A percentile compares a stretch with the other conserved stretches of the same genome.
phyloP scores from a whole-genome alignment of 371 early-diverging fungal species.

The Mucor plumbeus region DNA sequence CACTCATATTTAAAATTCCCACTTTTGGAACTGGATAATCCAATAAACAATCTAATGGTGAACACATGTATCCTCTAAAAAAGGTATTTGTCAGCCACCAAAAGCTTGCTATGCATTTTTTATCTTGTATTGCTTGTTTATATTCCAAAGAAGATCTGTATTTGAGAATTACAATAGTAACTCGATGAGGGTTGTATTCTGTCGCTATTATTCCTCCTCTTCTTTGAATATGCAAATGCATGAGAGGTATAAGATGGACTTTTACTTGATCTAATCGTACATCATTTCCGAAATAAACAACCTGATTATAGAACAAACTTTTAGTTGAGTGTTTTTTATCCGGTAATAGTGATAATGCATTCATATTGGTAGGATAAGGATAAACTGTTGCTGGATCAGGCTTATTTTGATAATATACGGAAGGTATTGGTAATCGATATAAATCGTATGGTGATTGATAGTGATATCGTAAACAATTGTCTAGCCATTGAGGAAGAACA shows the following conservation, averaged over 20 bases:
- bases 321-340: not conserved
- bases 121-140: conserved; percentile 60
- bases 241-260: not conserved
- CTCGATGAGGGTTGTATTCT: conserved; percentile 33
- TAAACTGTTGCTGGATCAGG: conserved; percentile 13
- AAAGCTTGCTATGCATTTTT: conserved; percentile 69
- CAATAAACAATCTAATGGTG: conserved; percentile 52
- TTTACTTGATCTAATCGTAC: not conserved
- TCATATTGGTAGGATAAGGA: conserved; percentile 7
- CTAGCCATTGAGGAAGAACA: conserved; percentile 83
- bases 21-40: conserved; percentile 65
- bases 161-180: conserved; percentile 65
- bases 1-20: conserved; percentile 56
- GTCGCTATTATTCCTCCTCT: not conserved
- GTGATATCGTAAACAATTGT: conserved; percentile 68
- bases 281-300: conserved; percentile 38
- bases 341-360: not conserved
- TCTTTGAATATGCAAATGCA: not conserved
- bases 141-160: conserved; percentile 60
- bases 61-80: conserved; percentile 32
- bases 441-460: not conserved
- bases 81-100: conserved; percentile 64
- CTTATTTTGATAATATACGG: conserved; percentile 10
- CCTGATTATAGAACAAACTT: conserved; percentile 7
- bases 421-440: conserved; percentile 18